Percentiles rank a stretch among this genome's conserved stretches.
Evolutionary conservation across 2,329 filamentous ascomycete species (phyloP).

Genomic region (Berkeleyomyces rouxiae): DNA sequence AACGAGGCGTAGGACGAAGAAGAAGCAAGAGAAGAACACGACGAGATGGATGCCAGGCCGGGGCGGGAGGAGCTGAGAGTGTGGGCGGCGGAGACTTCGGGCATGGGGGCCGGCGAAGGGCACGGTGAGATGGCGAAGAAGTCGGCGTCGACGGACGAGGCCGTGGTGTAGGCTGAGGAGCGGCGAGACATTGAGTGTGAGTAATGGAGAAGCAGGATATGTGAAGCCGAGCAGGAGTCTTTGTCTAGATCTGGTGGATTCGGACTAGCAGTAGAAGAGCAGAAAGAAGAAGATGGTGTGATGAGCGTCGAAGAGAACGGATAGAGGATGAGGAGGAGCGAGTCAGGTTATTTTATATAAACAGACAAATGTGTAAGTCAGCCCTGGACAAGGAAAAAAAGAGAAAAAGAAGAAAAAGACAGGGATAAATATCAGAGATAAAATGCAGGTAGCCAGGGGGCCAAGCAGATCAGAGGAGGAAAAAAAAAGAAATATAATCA

Average conservation of each 20-base stretch:
- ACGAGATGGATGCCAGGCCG: not conserved
- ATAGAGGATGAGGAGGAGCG: not conserved
- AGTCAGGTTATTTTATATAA: not conserved
- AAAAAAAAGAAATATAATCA: not conserved
- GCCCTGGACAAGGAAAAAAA: not conserved
- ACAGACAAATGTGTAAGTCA: not conserved
- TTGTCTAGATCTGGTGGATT: too few relatives aligned
- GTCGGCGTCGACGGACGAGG: conserved; percentile 5
- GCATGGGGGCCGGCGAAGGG: not conserved
- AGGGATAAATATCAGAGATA: not conserved
- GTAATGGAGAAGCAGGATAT: not conserved
- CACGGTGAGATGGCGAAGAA: conserved; percentile 13
- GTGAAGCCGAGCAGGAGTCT: not conserved
- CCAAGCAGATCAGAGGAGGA: not conserved
- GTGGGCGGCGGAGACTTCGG: not conserved
- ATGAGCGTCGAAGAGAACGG: not conserved
- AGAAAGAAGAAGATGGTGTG: not conserved
- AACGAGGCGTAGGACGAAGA: not conserved
- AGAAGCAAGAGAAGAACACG: conserved; percentile 6
- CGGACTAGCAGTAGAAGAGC: not conserved
- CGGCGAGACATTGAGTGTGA: conserved; percentile 3
- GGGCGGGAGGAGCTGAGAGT: not conserved
- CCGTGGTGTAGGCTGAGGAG: conserved; percentile 6
- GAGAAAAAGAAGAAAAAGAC: not conserved
- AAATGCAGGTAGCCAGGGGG: not conserved